Evolutionary conservation across 1,284 basidiomycete genomes (phyloP).

Genomic region (Amylostereum chailletii): DNA sequence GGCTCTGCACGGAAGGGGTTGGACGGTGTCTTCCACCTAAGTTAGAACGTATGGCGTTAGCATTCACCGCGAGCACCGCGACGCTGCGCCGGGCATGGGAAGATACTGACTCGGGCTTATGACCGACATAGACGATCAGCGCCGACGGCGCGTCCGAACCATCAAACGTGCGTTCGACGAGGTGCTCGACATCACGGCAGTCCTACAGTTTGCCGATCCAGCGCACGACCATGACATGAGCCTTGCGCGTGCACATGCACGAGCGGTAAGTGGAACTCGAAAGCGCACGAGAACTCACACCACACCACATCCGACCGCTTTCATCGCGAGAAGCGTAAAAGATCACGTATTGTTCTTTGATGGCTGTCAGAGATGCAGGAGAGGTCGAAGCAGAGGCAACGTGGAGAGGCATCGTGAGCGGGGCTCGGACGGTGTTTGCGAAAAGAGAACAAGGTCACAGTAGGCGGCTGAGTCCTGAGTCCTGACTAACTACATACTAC

Average conservation of each 20-base stretch:
- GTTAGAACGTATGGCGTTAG: background rate
- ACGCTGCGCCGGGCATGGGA: constrained; percentile 1
- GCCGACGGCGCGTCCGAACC: constrained; percentile 45
- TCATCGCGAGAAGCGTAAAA: constrained; percentile 58
- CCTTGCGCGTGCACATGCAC: too few relatives aligned
- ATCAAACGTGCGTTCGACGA: constrained; percentile 51
- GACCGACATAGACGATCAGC: constrained; percentile 69
- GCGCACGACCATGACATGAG: constrained; percentile 2
- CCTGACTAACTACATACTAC: background rate
- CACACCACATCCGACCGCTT: constrained; percentile 51
- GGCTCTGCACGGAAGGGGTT: constrained; percentile 58
- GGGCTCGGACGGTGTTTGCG: background rate
- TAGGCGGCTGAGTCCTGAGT: background rate
- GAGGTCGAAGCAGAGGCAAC: constrained; percentile 24
- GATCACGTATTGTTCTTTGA: constrained; percentile 45
- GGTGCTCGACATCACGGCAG: constrained; percentile 56
- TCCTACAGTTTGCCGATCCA: constrained; percentile 38
- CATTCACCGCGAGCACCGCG: constrained; percentile 2
- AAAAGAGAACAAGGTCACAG: background rate
- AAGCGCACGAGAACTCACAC: constrained; percentile 31
- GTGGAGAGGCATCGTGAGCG: constrained; percentile 23
- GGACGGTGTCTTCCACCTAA: constrained; percentile 58
- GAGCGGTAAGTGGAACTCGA: constrained; percentile 1
- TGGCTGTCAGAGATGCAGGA: constrained; percentile 23
- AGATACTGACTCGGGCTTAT: constrained; percentile 49